Conservation (phyloP, 129 eudicot species). For the Gnaphalium uliginosum region DNA sequence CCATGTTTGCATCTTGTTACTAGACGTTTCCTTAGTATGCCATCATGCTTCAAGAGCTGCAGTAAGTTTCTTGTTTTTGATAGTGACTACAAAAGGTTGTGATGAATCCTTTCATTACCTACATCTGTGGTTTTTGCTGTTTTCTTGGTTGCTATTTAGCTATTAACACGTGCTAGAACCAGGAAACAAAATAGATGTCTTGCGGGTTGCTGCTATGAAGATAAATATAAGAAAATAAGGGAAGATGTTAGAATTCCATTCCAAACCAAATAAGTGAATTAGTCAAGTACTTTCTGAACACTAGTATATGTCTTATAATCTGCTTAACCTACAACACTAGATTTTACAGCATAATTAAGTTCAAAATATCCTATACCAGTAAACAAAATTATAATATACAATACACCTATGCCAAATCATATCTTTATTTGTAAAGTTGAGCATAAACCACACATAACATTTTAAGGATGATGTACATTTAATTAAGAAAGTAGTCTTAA, state of each 20-base stretch:
- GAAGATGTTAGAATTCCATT: background rate
- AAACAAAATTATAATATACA: background rate
- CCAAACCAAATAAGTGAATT: slow-evolving; percentile 6
- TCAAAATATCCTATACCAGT: background rate
- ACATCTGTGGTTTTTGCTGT: background rate
- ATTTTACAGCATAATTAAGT: background rate
- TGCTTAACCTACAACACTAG: slow-evolving; percentile 9
- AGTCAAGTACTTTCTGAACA: background rate
- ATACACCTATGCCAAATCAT: background rate
- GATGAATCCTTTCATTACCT: background rate
- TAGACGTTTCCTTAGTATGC: slow-evolving; percentile 76
- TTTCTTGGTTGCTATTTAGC: slow-evolving; percentile 16
- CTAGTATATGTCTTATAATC: background rate
- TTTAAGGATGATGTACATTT: background rate
- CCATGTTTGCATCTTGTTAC: slow-evolving; percentile 78
- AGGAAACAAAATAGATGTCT: slow-evolving; percentile 1
- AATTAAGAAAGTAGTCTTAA: background rate
- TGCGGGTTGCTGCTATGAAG: slow-evolving; percentile 5
- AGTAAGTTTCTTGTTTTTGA: slow-evolving; percentile 54
- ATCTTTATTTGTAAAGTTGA: background rate
- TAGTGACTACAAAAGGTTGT: slow-evolving; percentile 8
- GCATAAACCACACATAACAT: background rate
- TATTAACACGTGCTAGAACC: slow-evolving; percentile 14
- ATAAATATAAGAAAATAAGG: background rate
- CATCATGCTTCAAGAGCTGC: slow-evolving; percentile 66